phyloP scores from a whole-genome alignment of 2,329 filamentous ascomycete genomes.

The Zymoseptoria ardabiliae region DNA sequence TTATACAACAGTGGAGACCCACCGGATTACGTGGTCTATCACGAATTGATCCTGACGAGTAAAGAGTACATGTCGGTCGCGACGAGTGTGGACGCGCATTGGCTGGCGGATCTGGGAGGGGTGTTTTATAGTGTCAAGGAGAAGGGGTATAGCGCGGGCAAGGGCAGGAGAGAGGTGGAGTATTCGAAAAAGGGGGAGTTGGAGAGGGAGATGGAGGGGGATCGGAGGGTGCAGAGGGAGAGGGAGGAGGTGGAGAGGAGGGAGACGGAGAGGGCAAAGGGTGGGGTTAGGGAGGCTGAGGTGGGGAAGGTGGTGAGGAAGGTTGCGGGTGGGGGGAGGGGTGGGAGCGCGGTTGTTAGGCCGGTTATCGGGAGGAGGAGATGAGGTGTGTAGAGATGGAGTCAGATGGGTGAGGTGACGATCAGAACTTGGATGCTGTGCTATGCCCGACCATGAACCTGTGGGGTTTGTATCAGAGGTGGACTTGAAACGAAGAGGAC shows the following conservation, averaged over 20 bases:
- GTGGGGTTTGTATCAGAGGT: too few species aligned
- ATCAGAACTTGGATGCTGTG: too few species aligned
- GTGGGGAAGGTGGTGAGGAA: slow-evolving; percentile 16
- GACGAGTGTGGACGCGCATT: slow-evolving; percentile 90
- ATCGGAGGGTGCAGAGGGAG: slow-evolving; percentile 17
- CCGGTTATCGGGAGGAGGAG: slow-evolving; percentile 20
- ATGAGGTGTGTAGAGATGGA: neutral
- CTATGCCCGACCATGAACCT: too few species aligned
- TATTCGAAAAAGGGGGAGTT: slow-evolving; percentile 26
- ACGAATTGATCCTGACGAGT: slow-evolving; percentile 91
- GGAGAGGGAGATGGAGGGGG: slow-evolving; percentile 22
- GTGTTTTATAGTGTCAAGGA: slow-evolving; percentile 98
- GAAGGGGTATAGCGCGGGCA: slow-evolving; percentile 59
- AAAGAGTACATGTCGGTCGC: slow-evolving; percentile 99
- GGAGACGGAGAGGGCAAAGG: slow-evolving; percentile 1
- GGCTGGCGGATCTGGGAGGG: slow-evolving; percentile 91
- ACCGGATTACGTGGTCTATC: slow-evolving; percentile 95
- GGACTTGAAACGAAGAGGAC: neutral
- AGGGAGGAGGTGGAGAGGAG: slow-evolving; percentile 12
- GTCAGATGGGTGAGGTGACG: too few species aligned
- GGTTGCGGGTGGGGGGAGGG: slow-evolving; percentile 10
- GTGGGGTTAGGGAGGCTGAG: neutral
- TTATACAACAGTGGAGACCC: slow-evolving; percentile 89
- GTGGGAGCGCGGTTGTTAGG: slow-evolving; percentile 24
- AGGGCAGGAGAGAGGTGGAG: slow-evolving; percentile 24